phyloP scores from a whole-genome alignment of 768 basidiomycete species.

The Leccinum boreale region DNA sequence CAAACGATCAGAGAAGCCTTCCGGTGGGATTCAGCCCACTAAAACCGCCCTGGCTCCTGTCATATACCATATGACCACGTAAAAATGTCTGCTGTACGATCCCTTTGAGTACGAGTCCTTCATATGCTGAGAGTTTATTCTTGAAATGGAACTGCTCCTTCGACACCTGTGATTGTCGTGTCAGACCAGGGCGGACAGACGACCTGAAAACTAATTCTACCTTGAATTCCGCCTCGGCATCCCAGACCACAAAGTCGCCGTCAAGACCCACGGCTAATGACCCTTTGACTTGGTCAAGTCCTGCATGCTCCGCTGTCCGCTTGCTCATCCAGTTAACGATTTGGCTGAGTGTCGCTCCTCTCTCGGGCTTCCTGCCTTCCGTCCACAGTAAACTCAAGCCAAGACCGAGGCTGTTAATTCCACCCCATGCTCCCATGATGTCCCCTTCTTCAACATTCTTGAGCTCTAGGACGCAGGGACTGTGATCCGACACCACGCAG shows the following conservation, averaged over 20 bases:
- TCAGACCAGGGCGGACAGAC: slow-evolving; percentile 4
- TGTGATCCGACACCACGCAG: slow-evolving; percentile 94
- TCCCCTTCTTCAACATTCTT: slow-evolving; percentile 78
- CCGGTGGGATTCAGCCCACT: slow-evolving; percentile 35
- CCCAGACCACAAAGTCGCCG: slow-evolving; percentile 86
- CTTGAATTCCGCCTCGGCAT: slow-evolving; percentile 51
- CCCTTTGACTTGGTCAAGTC: slow-evolving; percentile 70
- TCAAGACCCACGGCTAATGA: slow-evolving; percentile 69
- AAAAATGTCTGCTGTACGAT: slow-evolving; percentile 75
- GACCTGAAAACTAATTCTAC: slow-evolving; percentile 17
- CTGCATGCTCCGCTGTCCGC: slow-evolving; percentile 77
- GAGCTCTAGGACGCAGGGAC: slow-evolving; percentile 79
- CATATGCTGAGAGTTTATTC: slow-evolving; percentile 91
- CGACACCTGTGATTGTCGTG: slow-evolving; percentile 52
- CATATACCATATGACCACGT: slow-evolving; percentile 71
- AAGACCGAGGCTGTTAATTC: slow-evolving; percentile 86
- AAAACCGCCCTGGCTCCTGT: slow-evolving; percentile 36
- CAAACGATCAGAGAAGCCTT: slow-evolving; percentile 21
- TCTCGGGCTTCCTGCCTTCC: slow-evolving; percentile 55
- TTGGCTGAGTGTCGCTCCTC: slow-evolving; percentile 52
- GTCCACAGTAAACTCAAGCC: slow-evolving; percentile 90
- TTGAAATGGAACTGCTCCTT: slow-evolving; percentile 78
- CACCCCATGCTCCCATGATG: slow-evolving; percentile 92
- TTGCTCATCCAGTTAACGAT: slow-evolving; percentile 75
- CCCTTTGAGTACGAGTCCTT: slow-evolving; percentile 68